phyloP scores from a whole-genome alignment of 2,329 filamentous ascomycete species.

The Neobulgaria alba region DNA sequence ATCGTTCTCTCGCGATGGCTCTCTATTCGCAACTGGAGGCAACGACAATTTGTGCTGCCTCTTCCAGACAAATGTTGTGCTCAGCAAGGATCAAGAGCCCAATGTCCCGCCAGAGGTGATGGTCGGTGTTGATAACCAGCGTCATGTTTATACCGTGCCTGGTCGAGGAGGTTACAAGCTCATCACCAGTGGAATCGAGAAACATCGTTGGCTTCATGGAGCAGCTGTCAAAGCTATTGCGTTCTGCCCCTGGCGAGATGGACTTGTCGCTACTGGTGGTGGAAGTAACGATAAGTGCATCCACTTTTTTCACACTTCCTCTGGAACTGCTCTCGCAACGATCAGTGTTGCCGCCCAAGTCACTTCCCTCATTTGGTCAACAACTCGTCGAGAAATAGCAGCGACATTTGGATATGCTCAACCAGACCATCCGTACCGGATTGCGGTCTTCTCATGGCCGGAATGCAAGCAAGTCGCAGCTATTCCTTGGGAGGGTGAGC shows the following conservation, averaged over 20 bases:
- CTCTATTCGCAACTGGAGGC: slow-evolving; percentile 74
- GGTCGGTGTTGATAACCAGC: slow-evolving; percentile 19
- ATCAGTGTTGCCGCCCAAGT: slow-evolving; percentile 92
- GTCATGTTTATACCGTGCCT: slow-evolving; percentile 24
- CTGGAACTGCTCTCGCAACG: slow-evolving; percentile 75
- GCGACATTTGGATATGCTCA: slow-evolving; percentile 92
- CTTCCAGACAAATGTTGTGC: slow-evolving; percentile 45
- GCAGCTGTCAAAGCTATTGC: slow-evolving; percentile 95
- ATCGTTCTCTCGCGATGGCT: slow-evolving; percentile 73
- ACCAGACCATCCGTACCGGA: slow-evolving; percentile 78
- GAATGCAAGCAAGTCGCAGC: slow-evolving; percentile 77
- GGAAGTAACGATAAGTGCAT: slow-evolving; percentile 93
- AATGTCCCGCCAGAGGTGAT: neutral
- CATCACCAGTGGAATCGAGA: slow-evolving; percentile 48
- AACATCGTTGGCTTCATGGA: slow-evolving; percentile 67
- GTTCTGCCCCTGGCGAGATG: slow-evolving; percentile 89
- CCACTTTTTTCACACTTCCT: slow-evolving; percentile 85
- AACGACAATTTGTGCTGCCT: slow-evolving; percentile 88
- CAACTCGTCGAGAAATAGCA: slow-evolving; percentile 74
- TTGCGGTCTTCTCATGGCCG: slow-evolving; percentile 93
- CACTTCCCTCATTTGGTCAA: slow-evolving; percentile 86
- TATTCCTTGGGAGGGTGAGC: slow-evolving; percentile 73
- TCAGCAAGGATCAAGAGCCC: slow-evolving; percentile 8
- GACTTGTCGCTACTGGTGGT: slow-evolving; percentile 80
- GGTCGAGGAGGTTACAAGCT: slow-evolving; percentile 34